phyloP scores from a whole-genome alignment of 2,329 filamentous ascomycete species.

The Aureobasidium uvarum region DNA sequence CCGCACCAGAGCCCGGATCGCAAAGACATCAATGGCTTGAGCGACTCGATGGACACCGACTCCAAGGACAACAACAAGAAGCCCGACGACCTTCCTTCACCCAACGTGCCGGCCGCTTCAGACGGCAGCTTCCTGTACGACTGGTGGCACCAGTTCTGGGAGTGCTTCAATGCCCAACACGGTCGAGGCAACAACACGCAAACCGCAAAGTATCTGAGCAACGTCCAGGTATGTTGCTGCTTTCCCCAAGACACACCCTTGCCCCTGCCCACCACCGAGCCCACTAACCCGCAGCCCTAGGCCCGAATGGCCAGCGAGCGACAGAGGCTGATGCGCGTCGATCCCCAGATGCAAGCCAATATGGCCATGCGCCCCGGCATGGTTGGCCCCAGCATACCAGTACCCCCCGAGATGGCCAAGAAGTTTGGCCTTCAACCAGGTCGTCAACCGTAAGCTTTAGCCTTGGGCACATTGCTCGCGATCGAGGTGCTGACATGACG shows the following conservation, averaged over 20 bases:
- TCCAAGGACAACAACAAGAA: conserved; percentile 71
- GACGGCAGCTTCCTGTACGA: conserved; percentile 89
- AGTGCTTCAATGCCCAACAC: conserved; percentile 84
- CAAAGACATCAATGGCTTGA: conserved; percentile 64
- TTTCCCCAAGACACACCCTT: neutral
- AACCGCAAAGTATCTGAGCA: conserved; percentile 23
- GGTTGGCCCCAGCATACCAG: conserved; percentile 59
- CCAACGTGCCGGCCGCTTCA: conserved; percentile 63
- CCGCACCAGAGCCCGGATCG: conserved; percentile 62
- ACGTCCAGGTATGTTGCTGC: conserved; percentile 23
- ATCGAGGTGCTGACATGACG: neutral
- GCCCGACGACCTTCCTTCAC: conserved; percentile 74
- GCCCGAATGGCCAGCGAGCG: conserved; percentile 53
- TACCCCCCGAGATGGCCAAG: conserved; percentile 66
- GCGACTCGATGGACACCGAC: conserved; percentile 70
- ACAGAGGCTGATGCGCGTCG: conserved; percentile 29
- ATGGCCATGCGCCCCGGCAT: conserved; percentile 46
- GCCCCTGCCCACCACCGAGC: conserved; percentile 35
- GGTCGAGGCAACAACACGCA: conserved; percentile 37
- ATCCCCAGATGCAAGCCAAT: conserved; percentile 33
- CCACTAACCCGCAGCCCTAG: conserved; percentile 50
- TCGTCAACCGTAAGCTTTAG: conserved; percentile 62
- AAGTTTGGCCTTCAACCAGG: conserved; percentile 73
- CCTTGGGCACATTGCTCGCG: neutral
- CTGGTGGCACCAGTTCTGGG: conserved; percentile 98